phyloP scores from a whole-genome alignment of 768 basidiomycete genomes.

The Suillus clintonianus region DNA sequence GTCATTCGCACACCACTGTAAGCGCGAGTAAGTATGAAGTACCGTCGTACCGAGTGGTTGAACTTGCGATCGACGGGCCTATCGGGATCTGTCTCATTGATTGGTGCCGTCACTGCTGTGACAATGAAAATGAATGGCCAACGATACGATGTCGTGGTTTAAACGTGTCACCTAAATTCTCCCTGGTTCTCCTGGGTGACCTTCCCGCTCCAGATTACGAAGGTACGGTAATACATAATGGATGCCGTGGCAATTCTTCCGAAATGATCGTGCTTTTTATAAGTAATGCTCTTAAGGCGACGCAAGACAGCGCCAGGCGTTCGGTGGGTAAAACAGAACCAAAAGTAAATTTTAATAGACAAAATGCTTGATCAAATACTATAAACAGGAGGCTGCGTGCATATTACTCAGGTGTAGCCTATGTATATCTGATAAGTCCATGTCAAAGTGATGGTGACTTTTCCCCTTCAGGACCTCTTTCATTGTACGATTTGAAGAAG shows the following conservation, averaged over 20 bases:
- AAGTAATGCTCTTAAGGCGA: not conserved
- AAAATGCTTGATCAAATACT: slow-evolving; percentile 5
- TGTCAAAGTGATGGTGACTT: slow-evolving; percentile 15
- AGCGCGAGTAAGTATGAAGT: not conserved
- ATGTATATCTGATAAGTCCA: slow-evolving; percentile 22
- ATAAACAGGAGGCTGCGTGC: slow-evolving; percentile 8
- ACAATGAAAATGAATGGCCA: slow-evolving; percentile 19
- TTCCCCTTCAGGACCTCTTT: slow-evolving; percentile 8
- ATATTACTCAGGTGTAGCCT: slow-evolving; percentile 26
- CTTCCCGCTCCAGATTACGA: slow-evolving; percentile 3
- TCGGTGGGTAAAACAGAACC: not conserved
- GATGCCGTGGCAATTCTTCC: slow-evolving; percentile 18
- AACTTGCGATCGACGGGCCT: slow-evolving; percentile 1
- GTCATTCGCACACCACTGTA: not conserved
- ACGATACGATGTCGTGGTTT: slow-evolving; percentile 4
- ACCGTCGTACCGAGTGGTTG: not conserved
- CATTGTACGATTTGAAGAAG: not conserved
- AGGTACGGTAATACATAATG: slow-evolving; percentile 20
- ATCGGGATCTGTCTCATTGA: not conserved
- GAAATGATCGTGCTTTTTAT: slow-evolving; percentile 28
- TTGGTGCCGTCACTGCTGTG: slow-evolving; percentile 7
- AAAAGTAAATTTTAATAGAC: not conserved
- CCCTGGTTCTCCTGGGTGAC: not conserved
- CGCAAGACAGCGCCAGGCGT: not conserved
- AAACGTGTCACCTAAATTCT: not conserved